These are phyloP conservation scores for Aeschynomene evenia DNA, from an alignment of 306 rosid species.

Conservation along the genomic window DNA sequence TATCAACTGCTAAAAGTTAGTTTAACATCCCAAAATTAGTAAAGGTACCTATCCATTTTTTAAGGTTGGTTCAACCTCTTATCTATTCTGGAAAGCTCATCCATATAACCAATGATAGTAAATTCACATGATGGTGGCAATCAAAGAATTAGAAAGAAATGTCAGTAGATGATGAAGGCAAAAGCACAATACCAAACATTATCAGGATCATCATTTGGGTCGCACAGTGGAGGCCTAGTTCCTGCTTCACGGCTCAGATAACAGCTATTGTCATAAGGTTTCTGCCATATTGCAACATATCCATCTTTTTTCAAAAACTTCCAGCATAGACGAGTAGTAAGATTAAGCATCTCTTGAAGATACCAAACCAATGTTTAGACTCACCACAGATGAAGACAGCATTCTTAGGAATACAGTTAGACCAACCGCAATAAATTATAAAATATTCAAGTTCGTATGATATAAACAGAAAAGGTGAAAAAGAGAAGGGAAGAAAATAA, in stretches of 20 bases:
- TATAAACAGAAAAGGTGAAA: background rate
- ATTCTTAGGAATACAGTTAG: background rate
- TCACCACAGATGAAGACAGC: slow-evolving; percentile 12
- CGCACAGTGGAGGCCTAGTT: slow-evolving; percentile 78
- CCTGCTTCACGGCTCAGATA: slow-evolving; percentile 70
- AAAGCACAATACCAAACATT: slow-evolving; percentile 61
- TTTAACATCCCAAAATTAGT: slow-evolving; percentile 6
- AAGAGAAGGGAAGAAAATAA: background rate
- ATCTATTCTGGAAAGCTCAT: slow-evolving; percentile 20
- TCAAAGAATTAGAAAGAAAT: background rate
- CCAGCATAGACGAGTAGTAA: slow-evolving; percentile 90
- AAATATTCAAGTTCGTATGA: slow-evolving; percentile 10
- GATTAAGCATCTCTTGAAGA: slow-evolving; percentile 88
- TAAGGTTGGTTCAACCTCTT: background rate
- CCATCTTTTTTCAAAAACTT: slow-evolving; percentile 75
- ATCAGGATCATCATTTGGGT: slow-evolving; percentile 77
- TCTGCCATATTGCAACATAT: slow-evolving; percentile 81
- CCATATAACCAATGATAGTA: slow-evolving; percentile 10
- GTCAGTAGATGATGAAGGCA: slow-evolving; percentile 29
- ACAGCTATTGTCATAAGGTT: slow-evolving; percentile 72
- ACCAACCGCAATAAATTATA: slow-evolving; percentile 19
- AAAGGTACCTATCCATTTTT: background rate
- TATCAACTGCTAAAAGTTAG: background rate
- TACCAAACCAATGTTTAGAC: slow-evolving; percentile 22
- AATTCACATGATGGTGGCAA: slow-evolving; percentile 19